Evolutionary conservation across 78 protist species (phyloP).

Genomic region (Tieghemostelium lacteum): DNA sequence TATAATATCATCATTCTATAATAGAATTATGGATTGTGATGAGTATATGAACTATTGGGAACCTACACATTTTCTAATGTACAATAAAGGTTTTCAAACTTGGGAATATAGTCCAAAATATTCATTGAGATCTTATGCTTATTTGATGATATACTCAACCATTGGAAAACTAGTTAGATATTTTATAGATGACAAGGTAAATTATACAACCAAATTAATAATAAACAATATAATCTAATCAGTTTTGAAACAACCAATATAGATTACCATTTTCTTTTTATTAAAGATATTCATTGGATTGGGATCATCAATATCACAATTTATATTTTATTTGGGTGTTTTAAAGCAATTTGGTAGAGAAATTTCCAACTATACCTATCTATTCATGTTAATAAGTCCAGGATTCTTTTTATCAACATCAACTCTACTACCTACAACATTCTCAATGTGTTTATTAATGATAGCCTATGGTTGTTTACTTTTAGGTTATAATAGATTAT

Average conservation of each 20-base stretch:
- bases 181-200: slow-evolving; percentile 20
- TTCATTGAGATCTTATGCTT: slow-evolving; percentile 91
- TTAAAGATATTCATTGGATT: slow-evolving; percentile 49
- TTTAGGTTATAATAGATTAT: slow-evolving; percentile 14
- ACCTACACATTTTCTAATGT: slow-evolving; percentile 89
- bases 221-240: background rate
- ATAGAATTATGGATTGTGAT: slow-evolving; percentile 93
- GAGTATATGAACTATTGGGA: slow-evolving; percentile 97
- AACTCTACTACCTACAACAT: slow-evolving; percentile 72
- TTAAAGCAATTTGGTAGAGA: slow-evolving; percentile 34
- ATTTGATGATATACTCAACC: slow-evolving; percentile 57
- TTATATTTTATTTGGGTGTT: slow-evolving; percentile 47
- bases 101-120: slow-evolving; percentile 95
- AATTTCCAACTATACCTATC: slow-evolving; percentile 13
- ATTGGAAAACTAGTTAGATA: slow-evolving; percentile 12
- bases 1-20: slow-evolving; percentile 35
- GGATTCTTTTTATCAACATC: slow-evolving; percentile 73
- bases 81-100: slow-evolving; percentile 92
- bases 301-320: slow-evolving; percentile 22
- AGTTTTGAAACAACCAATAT: background rate
- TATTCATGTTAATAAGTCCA: slow-evolving; percentile 59
- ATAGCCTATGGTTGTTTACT: slow-evolving; percentile 71
- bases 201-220: background rate
- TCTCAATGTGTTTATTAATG: slow-evolving; percentile 53
- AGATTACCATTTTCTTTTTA: slow-evolving; percentile 8